A percentile compares a stretch with the other conserved stretches of the same genome.
phyloP scores from a whole-genome alignment of 2,329 filamentous ascomycete genomes.

The Xylaria sp. region DNA sequence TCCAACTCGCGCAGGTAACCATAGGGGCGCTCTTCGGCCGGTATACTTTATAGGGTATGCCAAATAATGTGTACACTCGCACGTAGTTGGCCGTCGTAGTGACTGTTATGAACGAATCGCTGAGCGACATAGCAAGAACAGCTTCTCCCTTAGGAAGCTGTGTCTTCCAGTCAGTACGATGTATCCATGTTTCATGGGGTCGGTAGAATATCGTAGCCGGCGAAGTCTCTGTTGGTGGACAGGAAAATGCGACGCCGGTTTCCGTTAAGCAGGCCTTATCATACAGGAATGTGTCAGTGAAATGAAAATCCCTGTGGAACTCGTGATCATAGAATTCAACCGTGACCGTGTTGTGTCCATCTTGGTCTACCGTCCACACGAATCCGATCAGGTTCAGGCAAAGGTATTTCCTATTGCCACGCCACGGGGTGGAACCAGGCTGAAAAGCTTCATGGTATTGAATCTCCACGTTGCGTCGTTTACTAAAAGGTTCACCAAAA shows the following conservation, averaged over 20 bases:
- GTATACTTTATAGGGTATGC: constrained; percentile 86
- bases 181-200: constrained; percentile 96
- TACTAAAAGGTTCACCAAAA: constrained; percentile 50
- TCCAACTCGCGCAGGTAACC: constrained; percentile 92
- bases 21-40: constrained; percentile 88
- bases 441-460: constrained; percentile 86
- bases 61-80: constrained; percentile 90
- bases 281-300: constrained; percentile 94
- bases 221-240: constrained; percentile 67
- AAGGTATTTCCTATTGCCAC: constrained; percentile 90
- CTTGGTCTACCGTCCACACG: constrained; percentile 96
- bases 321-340: constrained; percentile 98
- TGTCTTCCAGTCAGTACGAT: constrained; percentile 87
- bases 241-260: constrained; percentile 84
- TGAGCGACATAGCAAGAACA: constrained; percentile 86
- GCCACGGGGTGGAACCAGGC: constrained; percentile 93
- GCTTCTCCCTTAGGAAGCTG: constrained; percentile 86
- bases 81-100: constrained; percentile 88
- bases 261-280: constrained; percentile 94
- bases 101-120: constrained; percentile 88
- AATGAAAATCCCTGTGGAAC: constrained; percentile 91
- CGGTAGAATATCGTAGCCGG: constrained; percentile 92
- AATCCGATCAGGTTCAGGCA: constrained; percentile 93
- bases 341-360: constrained; percentile 89
- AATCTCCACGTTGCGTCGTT: constrained; percentile 62